phyloP scores from a whole-genome alignment of 345 rosid genomes.

The Pistacia vera region DNA sequence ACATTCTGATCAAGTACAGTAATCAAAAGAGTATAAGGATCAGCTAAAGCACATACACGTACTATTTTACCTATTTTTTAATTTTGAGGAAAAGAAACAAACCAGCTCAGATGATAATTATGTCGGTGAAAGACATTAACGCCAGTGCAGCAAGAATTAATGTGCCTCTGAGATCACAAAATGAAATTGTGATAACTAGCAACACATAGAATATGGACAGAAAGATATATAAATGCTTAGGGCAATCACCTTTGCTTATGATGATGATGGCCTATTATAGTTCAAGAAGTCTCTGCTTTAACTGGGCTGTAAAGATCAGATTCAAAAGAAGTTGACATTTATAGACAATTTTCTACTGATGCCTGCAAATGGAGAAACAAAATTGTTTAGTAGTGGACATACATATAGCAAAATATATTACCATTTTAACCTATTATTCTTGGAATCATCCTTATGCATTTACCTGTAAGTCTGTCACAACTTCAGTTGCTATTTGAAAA shows the following conservation, averaged over 20 bases:
- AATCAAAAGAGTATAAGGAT: no score
- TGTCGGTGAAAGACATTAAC: no score
- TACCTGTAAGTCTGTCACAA: not conserved
- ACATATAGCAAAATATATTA: not conserved
- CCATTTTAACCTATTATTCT: not conserved
- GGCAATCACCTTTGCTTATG: not conserved
- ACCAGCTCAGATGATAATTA: no score
- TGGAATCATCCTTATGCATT: no score
- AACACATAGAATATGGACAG: not conserved
- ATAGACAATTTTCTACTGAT: not conserved
- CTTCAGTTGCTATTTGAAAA: not conserved
- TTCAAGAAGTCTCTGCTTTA: no score
- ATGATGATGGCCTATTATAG: no score
- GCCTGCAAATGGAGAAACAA: not conserved
- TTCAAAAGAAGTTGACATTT: not conserved
- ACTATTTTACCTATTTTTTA: no score
- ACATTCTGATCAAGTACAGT: no score
- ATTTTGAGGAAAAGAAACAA: no score
- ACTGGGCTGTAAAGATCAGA: no score
- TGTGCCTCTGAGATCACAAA: not conserved
- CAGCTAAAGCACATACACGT: no score
- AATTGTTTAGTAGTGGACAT: not conserved
- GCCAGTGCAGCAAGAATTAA: no score
- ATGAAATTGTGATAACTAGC: not conserved
- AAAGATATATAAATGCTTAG: not conserved